Evolutionary conservation across 177 flowering plant species (phyloP).

Genomic region (Vitis hybrid): DNA sequence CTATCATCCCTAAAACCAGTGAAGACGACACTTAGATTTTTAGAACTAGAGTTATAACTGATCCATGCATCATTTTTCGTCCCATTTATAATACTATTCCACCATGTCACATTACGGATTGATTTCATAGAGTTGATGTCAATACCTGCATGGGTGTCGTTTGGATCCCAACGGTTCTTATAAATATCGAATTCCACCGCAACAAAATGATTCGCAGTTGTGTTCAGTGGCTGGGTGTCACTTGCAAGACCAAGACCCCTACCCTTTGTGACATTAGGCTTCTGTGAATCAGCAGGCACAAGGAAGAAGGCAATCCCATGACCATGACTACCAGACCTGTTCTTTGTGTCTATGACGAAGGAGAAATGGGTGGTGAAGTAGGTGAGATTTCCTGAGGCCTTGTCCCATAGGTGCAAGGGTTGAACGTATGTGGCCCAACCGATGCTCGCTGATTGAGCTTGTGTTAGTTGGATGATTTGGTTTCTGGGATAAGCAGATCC

Average conservation of each 20-base stretch:
- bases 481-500: background rate
- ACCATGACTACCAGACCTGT: background rate
- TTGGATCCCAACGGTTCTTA: constrained; percentile 15
- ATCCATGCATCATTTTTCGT: constrained; percentile 17
- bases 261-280: background rate
- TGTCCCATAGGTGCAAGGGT: constrained; percentile 26
- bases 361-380: constrained; percentile 37
- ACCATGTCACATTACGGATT: constrained; percentile 10
- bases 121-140: constrained; percentile 30
- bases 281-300: constrained; percentile 11
- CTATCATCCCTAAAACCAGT: constrained; percentile 11
- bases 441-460: background rate
- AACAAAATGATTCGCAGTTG: constrained; percentile 9
- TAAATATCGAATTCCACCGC: constrained; percentile 42
- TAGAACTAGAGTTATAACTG: constrained; percentile 29
- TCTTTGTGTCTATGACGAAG: constrained; percentile 18
- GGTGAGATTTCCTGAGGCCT: constrained; percentile 13
- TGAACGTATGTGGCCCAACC: constrained; percentile 23
- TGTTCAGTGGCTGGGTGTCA: background rate
- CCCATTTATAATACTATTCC: constrained; percentile 1
- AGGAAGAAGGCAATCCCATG: constrained; percentile 46
- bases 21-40: constrained; percentile 32
- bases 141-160: constrained; percentile 30
- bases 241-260: constrained; percentile 21
- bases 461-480: constrained; percentile 6